Conservation (phyloP, 2,329 filamentous ascomycete species). For the Nannizziopsis arthrosporioides region DNA sequence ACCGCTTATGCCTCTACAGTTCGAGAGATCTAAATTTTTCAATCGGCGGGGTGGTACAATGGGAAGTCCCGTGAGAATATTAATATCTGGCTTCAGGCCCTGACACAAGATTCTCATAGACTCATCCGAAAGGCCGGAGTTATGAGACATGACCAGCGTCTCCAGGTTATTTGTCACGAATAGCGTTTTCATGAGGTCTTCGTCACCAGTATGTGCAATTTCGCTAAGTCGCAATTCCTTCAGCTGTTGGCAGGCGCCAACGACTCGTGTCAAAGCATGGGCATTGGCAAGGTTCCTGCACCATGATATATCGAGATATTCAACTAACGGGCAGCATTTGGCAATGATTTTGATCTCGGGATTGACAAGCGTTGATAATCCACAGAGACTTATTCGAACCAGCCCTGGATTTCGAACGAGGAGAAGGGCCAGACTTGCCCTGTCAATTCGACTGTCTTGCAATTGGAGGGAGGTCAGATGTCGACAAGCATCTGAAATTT, state of each 20-base stretch:
- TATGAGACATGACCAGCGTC: constrained; percentile 68
- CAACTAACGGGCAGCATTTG: constrained; percentile 66
- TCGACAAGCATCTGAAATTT: constrained; percentile 66
- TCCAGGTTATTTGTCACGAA: constrained; percentile 74
- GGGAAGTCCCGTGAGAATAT: constrained; percentile 64
- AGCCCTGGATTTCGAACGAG: constrained; percentile 67
- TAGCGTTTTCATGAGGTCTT: constrained; percentile 58
- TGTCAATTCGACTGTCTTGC: constrained; percentile 79
- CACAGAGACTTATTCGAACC: constrained; percentile 75
- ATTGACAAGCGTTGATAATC: constrained; percentile 68
- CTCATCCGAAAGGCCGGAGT: constrained; percentile 63
- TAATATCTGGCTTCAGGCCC: constrained; percentile 63
- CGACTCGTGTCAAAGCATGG: constrained; percentile 58
- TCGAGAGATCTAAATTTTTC: constrained; percentile 73
- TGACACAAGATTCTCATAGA: constrained; percentile 63
- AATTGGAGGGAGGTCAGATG: constrained; percentile 82
- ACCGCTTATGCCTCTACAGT: constrained; percentile 64
- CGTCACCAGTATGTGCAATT: constrained; percentile 64
- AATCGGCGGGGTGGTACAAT: constrained; percentile 66
- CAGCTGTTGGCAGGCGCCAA: constrained; percentile 60
- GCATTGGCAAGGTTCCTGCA: constrained; percentile 69
- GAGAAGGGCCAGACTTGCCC: constrained; percentile 63
- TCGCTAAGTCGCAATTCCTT: constrained; percentile 74
- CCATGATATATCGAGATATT: constrained; percentile 83
- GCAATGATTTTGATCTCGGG: constrained; percentile 77